phyloP scores from a whole-genome alignment of 441 rosid species.

The Erysimum pusillum region DNA sequence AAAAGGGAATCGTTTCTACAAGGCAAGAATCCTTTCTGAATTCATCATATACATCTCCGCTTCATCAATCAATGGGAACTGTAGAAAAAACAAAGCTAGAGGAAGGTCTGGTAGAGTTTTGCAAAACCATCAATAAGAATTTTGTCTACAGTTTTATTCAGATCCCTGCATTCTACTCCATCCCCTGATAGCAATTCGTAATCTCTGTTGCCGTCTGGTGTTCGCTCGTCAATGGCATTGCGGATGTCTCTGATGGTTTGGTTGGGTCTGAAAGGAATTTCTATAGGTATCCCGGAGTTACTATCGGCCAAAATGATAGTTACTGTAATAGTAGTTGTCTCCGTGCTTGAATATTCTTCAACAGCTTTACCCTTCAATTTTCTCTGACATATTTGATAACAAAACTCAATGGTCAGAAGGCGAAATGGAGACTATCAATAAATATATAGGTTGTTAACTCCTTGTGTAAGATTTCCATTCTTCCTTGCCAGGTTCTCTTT shows the following conservation, averaged over 20 bases:
- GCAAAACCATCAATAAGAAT: background rate
- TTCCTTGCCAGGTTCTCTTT: constrained; percentile 1
- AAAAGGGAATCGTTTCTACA: too few species aligned
- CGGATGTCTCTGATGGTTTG: constrained; percentile 44
- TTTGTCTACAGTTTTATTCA: background rate
- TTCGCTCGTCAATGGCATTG: background rate
- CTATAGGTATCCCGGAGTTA: background rate
- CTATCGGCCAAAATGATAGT: background rate
- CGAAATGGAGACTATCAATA: background rate
- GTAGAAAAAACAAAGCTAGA: constrained; percentile 27
- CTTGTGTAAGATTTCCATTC: background rate
- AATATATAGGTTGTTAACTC: constrained; percentile 2
- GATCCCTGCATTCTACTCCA: constrained; percentile 13
- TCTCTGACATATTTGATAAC: background rate
- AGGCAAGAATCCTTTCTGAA: constrained; percentile 8
- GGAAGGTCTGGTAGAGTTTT: constrained; percentile 14
- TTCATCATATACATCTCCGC: constrained; percentile 27
- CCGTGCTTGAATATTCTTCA: constrained; percentile 3
- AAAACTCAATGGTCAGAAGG: constrained; percentile 8
- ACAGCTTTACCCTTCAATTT: constrained; percentile 12
- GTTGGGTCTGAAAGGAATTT: constrained; percentile 14
- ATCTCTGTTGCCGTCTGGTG: background rate
- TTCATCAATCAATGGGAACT: constrained; percentile 13
- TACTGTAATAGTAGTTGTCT: constrained; percentile 16
- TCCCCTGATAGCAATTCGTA: background rate